Percentiles rank a stretch among this genome's conserved stretches.
These are phyloP conservation scores for Lipomyces yamadae DNA, from an alignment of 805 yeast genomes.

Conservation along the genomic window DNA sequence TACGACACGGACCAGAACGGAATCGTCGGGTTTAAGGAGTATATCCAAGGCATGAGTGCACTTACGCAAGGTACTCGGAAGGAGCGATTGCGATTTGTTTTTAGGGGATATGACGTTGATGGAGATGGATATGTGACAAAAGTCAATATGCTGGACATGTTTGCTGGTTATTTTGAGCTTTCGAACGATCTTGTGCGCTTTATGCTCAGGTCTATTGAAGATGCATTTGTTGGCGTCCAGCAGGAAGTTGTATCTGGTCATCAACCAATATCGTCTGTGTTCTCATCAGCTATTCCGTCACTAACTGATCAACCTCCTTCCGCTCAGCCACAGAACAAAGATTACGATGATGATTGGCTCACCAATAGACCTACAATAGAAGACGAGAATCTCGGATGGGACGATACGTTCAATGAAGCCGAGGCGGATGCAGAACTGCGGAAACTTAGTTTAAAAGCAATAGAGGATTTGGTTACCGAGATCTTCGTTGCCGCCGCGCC, in stretches of 20 bases:
- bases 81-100: conserved; percentile 23
- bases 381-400: conserved; percentile 6
- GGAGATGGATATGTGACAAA: conserved; percentile 28
- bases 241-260: conserved; percentile 15
- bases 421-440: conserved; percentile 35
- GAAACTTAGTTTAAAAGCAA: conserved; percentile 25
- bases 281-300: conserved; percentile 21
- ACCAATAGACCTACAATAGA: not conserved
- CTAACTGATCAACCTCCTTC: conserved; percentile 14
- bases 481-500: conserved; percentile 32
- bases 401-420: conserved; percentile 10
- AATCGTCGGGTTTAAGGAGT: conserved; percentile 39
- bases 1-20: conserved; percentile 39
- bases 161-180: conserved; percentile 32
- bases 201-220: conserved; percentile 27
- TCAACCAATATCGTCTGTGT: conserved; percentile 30
- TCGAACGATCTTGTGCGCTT: conserved; percentile 27
- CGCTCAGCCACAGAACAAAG: conserved; percentile 9
- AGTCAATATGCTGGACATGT: conserved; percentile 22
- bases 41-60: conserved; percentile 17
- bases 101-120: conserved; percentile 29
- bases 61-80: conserved; percentile 23
- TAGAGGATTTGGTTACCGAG: conserved; percentile 28
- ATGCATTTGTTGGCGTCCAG: conserved; percentile 23
- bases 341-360: conserved; percentile 19